Base-by-base conservation (phyloP, 2,329 filamentous ascomycete species). In the Trichophyton equinum region DNA sequence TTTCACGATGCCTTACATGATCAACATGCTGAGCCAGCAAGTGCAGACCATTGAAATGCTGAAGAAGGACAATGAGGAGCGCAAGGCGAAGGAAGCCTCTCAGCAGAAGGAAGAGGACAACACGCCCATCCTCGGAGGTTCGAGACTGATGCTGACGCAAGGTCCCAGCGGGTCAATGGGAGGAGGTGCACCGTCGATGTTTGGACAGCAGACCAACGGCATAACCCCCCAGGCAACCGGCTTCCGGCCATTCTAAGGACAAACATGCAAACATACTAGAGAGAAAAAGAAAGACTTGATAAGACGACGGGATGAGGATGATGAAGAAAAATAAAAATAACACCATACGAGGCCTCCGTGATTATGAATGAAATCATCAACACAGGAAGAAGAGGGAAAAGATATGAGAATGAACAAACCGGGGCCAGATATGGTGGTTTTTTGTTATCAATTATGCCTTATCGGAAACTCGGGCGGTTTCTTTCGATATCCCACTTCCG, bases 1-100 rank as follows among this genome's bases (percentile, higher is more conserved):
- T 78, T 99, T 96, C 78, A 95, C 91, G 56, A 99, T 99, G 95
- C 94, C 94, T 18, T 99, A 95, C 81, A 95, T 99, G 90, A 97
- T 99, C 83, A 99, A 97, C 79, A 88, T 95, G 79, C 81, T 99
- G 65, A 85, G 86, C 67, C 91, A 96, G 75, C 91, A 97, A 77
- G 91, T 89, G 44, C 85, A 87, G 67, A 87, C 95, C 61, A 87
- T 99, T 67, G 84, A 91, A 62, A 74, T 81, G 62, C 82, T 99
- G 64, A 95, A 95, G 81, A 89, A 89, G 64, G 95, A 99, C 76
- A 99, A 97, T 71, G 95, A 99, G 75, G 89, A 91, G 72, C 87
- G 91, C 70, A 96, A 96, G 74, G 75, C 78, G 18, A 78, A 78
- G 64, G 83, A 86, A 76, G 81, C 80, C 40, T 85, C 85, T 65